Conservation (phyloP, 202 grass and related monocot genomes). For the Schoenoplectus tabernaemontani region DNA sequence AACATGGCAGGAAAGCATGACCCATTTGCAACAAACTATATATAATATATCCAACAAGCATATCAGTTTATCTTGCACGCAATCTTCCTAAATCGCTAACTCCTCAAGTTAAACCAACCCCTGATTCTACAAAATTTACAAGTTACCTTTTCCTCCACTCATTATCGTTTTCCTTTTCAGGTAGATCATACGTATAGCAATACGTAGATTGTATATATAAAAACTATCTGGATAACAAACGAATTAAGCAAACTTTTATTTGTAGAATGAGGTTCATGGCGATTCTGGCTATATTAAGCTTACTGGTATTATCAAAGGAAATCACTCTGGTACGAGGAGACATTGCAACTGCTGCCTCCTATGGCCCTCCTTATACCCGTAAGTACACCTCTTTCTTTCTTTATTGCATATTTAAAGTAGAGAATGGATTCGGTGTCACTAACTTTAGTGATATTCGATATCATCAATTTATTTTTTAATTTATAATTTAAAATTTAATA, state of each 20-base stretch:
- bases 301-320: slow-evolving; percentile 6
- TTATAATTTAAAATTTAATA: no score
- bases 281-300: not conserved
- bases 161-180: not conserved
- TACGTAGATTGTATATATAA: not conserved
- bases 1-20: not conserved
- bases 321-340: slow-evolving; percentile 2
- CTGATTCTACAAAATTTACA: slow-evolving; percentile 7
- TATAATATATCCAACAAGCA: not conserved
- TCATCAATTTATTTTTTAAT: no score
- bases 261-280: slow-evolving; percentile 14
- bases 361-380: slow-evolving; percentile 29
- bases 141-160: slow-evolving; percentile 9
- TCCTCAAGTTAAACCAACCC: slow-evolving; percentile 10
- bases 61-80: slow-evolving; percentile 17
- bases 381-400: not conserved
- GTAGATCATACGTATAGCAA: not conserved
- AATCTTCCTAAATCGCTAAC: not conserved
- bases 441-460: no score
- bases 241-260: not conserved
- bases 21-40: not conserved
- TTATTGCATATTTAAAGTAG: no score
- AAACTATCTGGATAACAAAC: not conserved
- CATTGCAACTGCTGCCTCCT: slow-evolving; percentile 16
- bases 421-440: no score